Evolutionary conservation across 2,329 filamentous ascomycete genomes (phyloP).

Genomic region (Alternaria sp.): DNA sequence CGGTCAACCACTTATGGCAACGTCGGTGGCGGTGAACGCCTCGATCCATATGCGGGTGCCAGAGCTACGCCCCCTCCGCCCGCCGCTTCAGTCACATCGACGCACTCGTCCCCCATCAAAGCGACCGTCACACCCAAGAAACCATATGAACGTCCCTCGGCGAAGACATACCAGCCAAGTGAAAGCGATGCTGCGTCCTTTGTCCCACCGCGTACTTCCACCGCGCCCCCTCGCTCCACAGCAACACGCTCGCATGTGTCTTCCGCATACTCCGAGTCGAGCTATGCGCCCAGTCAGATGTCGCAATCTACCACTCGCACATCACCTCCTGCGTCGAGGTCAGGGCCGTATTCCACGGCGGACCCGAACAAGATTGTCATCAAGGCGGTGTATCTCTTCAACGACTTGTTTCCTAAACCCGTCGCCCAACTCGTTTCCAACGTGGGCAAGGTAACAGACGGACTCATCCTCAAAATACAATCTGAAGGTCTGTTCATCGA

Average conservation of each 20-base stretch:
- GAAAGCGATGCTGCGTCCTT: slow-evolving; percentile 50
- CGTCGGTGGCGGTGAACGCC: slow-evolving; percentile 70
- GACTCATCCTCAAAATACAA: slow-evolving; percentile 88
- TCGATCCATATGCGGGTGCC: slow-evolving; percentile 72
- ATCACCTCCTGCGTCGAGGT: slow-evolving; percentile 80
- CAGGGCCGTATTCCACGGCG: slow-evolving; percentile 82
- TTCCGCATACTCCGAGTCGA: slow-evolving; percentile 78
- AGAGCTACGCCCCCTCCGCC: slow-evolving; percentile 57
- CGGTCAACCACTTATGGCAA: slow-evolving; percentile 52
- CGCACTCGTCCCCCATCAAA: slow-evolving; percentile 51
- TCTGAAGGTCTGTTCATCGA: slow-evolving; percentile 97
- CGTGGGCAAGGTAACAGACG: slow-evolving; percentile 87
- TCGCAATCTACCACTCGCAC: slow-evolving; percentile 78
- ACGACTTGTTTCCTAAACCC: slow-evolving; percentile 88
- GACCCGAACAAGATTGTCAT: slow-evolving; percentile 97
- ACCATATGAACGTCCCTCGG: slow-evolving; percentile 59
- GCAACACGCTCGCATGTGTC: slow-evolving; percentile 47
- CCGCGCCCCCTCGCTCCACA: slow-evolving; percentile 45
- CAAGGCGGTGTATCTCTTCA: slow-evolving; percentile 90
- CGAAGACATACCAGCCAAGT: slow-evolving; percentile 66
- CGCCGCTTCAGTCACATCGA: slow-evolving; percentile 45
- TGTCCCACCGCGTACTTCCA: slow-evolving; percentile 40
- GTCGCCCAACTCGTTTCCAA: slow-evolving; percentile 89
- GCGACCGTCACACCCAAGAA: slow-evolving; percentile 52
- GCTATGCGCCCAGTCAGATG: slow-evolving; percentile 76